phyloP scores from a whole-genome alignment of 768 basidiomycete genomes.

The Symmetrospora coprosmae region DNA sequence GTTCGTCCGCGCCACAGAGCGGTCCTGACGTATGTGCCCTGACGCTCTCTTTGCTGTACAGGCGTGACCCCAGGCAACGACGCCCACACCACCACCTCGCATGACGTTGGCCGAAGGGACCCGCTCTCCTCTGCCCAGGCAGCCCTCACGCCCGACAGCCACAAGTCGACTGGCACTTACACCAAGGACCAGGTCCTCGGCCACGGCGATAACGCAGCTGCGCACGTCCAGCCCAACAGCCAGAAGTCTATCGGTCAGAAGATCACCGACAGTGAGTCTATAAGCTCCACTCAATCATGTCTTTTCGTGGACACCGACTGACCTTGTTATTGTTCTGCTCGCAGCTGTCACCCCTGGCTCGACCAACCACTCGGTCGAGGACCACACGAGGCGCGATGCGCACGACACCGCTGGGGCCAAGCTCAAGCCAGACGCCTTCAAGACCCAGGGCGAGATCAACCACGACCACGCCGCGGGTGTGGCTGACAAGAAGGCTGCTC shows the following conservation, averaged over 20 bases:
- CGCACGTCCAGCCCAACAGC: not conserved
- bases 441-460: not conserved
- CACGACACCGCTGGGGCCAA: not conserved
- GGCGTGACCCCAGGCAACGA: constrained; percentile 6
- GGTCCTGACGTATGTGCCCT: not conserved
- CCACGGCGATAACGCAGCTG: not conserved
- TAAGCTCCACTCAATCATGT: not conserved
- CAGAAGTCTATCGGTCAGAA: constrained; percentile 2
- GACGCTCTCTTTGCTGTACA: not conserved
- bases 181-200: constrained; percentile 1
- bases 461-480: not conserved
- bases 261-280: constrained; percentile 1
- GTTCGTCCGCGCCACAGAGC: not conserved
- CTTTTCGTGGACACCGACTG: not conserved
- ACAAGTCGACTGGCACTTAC: not conserved
- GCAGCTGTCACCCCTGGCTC: not conserved
- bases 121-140: not conserved
- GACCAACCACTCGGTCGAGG: not conserved
- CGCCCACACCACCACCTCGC: constrained; percentile 5
- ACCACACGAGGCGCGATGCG: not conserved
- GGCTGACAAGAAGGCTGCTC: not conserved
- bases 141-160: not conserved
- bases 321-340: not conserved
- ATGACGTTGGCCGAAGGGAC: not conserved
- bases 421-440: not conserved